A percentile compares a stretch with the other conserved stretches of the same genome.
Evolutionary conservation across 495 filamentous ascomycete species (phyloP).

Genomic region (Hyaloscypha bicolor): DNA sequence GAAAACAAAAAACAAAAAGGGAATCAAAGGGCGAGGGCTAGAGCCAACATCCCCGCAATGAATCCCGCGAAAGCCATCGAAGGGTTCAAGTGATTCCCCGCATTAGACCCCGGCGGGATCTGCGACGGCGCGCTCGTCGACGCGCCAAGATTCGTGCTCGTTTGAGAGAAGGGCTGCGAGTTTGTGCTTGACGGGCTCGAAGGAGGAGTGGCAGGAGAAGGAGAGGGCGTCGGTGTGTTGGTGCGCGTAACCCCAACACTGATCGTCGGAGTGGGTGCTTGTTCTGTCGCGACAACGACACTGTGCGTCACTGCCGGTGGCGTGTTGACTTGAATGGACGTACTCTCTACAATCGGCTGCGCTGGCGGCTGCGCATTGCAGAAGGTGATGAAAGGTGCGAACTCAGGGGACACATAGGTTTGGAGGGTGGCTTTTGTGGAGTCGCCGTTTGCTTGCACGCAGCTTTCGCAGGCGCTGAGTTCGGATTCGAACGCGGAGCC

Average conservation of each 20-base stretch:
- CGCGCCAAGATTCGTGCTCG: background rate
- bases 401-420: conserved; percentile 26
- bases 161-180: background rate
- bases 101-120: background rate
- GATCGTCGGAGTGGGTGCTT: background rate
- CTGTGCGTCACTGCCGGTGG: conserved; percentile 23
- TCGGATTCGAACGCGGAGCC: conserved; percentile 44
- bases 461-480: conserved; percentile 43
- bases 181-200: background rate
- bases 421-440: conserved; percentile 15
- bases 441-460: conserved; percentile 27
- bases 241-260: background rate
- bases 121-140: background rate
- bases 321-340: background rate
- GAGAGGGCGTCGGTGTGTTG: background rate
- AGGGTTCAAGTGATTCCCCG: background rate
- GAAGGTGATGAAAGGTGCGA: conserved; percentile 29
- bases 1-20: conserved; percentile 2
- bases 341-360: conserved; percentile 1
- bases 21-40: background rate
- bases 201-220: background rate
- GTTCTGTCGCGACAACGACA: background rate
- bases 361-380: conserved; percentile 12
- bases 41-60: background rate
- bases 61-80: background rate